Evolutionary conservation across 768 basidiomycete species (phyloP).

Genomic region (Tulasnella sp.): DNA sequence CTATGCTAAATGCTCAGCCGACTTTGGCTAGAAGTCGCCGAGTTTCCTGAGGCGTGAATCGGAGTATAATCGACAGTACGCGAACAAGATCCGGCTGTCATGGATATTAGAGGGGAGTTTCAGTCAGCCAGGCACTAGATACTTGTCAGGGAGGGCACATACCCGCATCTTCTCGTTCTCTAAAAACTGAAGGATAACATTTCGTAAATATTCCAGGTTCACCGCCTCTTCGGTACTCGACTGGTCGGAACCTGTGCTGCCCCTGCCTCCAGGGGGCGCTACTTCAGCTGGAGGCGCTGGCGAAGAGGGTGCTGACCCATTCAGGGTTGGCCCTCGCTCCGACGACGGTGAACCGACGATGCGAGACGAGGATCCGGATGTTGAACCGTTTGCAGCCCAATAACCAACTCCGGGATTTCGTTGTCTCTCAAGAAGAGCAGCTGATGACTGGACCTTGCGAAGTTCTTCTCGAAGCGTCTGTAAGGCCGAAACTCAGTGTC

Average conservation of each 20-base stretch:
- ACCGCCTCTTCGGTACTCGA: conserved; percentile 77
- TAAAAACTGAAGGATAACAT: conserved; percentile 94
- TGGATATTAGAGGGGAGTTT: not conserved
- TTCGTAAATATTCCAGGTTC: conserved; percentile 92
- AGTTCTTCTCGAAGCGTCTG: conserved; percentile 90
- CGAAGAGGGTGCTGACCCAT: conserved; percentile 11
- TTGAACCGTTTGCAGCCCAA: conserved; percentile 54
- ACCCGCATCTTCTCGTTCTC: conserved; percentile 99
- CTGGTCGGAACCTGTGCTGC: conserved; percentile 8
- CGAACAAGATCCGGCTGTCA: conserved; percentile 79
- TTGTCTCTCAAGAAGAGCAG: conserved; percentile 81
- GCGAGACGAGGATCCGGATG: conserved; percentile 36
- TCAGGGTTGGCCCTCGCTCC: conserved; percentile 5
- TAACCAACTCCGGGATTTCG: conserved; percentile 93
- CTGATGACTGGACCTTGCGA: conserved; percentile 91
- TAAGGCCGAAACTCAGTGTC: not conserved
- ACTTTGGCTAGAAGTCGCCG: conserved; percentile 86
- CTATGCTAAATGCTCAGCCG: not conserved
- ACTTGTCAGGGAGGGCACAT: conserved; percentile 38
- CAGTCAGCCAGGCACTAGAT: not conserved
- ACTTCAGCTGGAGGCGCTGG: not conserved
- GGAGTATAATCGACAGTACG: conserved; percentile 86
- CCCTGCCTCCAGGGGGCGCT: not conserved
- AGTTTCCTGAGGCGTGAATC: conserved; percentile 93
- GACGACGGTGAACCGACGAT: not conserved